Evolutionary conservation across 2,329 filamentous ascomycete genomes (phyloP).

Genomic region (Verticillium klebahnii): DNA sequence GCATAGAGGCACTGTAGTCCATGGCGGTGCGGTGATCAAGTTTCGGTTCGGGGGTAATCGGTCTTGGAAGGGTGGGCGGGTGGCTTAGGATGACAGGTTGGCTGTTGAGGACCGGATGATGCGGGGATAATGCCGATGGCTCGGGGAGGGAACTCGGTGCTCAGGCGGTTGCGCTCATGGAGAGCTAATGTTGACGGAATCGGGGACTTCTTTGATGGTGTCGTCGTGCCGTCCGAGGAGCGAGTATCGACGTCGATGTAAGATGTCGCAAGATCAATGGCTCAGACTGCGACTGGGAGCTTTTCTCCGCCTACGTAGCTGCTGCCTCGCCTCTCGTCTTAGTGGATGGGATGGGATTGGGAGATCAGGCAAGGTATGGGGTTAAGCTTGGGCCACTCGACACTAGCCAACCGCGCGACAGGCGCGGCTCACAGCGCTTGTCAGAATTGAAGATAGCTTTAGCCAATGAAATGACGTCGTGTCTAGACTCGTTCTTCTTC

Average conservation of each 20-base stretch:
- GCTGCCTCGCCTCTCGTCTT: background rate
- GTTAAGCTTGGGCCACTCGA: background rate
- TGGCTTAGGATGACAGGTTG: background rate
- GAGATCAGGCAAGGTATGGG: background rate
- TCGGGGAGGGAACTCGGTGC: background rate
- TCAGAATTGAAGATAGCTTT: background rate
- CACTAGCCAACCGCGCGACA: background rate
- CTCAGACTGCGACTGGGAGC: background rate
- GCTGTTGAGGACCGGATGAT: background rate
- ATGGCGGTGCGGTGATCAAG: conserved; percentile 25
- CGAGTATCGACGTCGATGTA: background rate
- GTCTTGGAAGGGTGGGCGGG: background rate
- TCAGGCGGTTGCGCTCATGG: background rate
- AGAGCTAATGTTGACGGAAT: background rate
- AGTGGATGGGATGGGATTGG: background rate
- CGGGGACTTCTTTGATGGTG: background rate
- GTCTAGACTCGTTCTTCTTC: background rate
- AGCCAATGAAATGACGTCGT: conserved; percentile 1
- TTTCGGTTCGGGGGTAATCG: background rate
- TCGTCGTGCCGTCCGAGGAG: background rate
- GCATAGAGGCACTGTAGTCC: conserved; percentile 55
- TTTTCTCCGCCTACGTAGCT: background rate
- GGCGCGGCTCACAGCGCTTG: background rate
- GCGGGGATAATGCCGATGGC: background rate
- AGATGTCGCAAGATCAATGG: background rate